These are phyloP conservation scores for Trametes meyenii DNA, from an alignment of 768 basidiomycete species.

Conservation along the genomic window DNA sequence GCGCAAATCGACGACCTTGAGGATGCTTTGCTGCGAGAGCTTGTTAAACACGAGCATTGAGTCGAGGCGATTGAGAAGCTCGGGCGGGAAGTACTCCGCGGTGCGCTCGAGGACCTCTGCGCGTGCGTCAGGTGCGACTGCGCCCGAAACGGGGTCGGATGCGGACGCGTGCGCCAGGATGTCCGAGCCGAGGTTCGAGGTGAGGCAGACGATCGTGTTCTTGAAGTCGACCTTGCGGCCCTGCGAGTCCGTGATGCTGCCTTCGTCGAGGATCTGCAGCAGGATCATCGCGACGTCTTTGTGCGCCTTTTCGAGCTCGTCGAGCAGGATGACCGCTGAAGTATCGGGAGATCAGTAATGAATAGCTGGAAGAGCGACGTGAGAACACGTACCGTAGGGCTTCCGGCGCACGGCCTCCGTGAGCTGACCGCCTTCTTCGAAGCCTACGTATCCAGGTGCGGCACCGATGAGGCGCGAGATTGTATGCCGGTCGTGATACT, in stretches of 20 bases:
- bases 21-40: slow-evolving; percentile 69
- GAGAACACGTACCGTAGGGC: slow-evolving; percentile 49
- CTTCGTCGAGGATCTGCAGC: slow-evolving; percentile 90
- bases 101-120: slow-evolving; percentile 74
- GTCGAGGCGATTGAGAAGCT: slow-evolving; percentile 88
- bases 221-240: slow-evolving; percentile 90
- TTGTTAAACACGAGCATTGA: slow-evolving; percentile 91
- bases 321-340: slow-evolving; percentile 63
- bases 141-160: slow-evolving; percentile 56
- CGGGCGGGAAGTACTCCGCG: slow-evolving; percentile 83
- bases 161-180: slow-evolving; percentile 72
- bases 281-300: slow-evolving; percentile 93
- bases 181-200: slow-evolving; percentile 80
- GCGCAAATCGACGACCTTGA: slow-evolving; percentile 78
- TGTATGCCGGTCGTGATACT: slow-evolving; percentile 92
- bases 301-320: slow-evolving; percentile 80
- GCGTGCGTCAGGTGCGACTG: slow-evolving; percentile 62
- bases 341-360: not conserved
- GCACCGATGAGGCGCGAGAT: slow-evolving; percentile 91
- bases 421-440: slow-evolving; percentile 72
- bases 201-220: slow-evolving; percentile 92
- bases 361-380: not conserved
- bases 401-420: slow-evolving; percentile 66
- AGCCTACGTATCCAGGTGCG: slow-evolving; percentile 87
- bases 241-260: slow-evolving; percentile 86